Base-by-base conservation (phyloP, 1,284 basidiomycete species). In the Meripilus lineatus region DNA sequence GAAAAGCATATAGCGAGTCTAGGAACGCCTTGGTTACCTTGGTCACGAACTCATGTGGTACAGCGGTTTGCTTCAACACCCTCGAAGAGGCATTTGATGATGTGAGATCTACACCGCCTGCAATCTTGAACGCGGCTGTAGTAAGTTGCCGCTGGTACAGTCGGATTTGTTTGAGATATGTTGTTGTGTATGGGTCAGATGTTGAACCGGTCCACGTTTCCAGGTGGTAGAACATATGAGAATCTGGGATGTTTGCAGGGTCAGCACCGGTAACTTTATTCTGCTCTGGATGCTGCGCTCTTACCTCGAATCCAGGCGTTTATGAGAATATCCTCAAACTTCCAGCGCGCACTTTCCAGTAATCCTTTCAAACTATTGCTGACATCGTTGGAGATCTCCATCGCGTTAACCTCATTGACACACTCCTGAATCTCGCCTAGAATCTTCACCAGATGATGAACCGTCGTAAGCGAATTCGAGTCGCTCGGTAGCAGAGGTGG, bases 21-120 rank as follows among this genome's bases (percentile, higher is more conserved):
- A 97, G 65, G 65, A 97, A 97, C 0, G 87, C 81, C 50, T 85
- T 88, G 18, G 84, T 86, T 57, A 98, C 87, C 67, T 89, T 89
- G 13, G 71, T 60, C 17, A 77, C 67, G 52, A 84, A 84, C 5
- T 75, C 74, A 32, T 69, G 65, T 3, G 79, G 69, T 32, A 88
- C 68, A 7, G 71, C 61, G 50, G 77, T 74, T 54, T 86, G 83
- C 50, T 79, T 80, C 33, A 69, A 61, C 11, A 71, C 63, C 50
- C 73, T 74, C 23, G 73, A 66, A 3, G 74, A 57, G 1, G 68
- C 65, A 4, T 53, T 46, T 3, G 66, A 61, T 1, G 64, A 62
- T 5, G 72, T 64, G 6, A 79, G 61, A 47, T 89, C 88, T 7
- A 84, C 74, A 3, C 89, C 90, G 32, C 87, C 88, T 2, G 92